A percentile compares a stretch with the other conserved stretches of the same genome.
phyloP scores from a whole-genome alignment of 2,329 filamentous ascomycete genomes.

The Volutella citrinella region DNA sequence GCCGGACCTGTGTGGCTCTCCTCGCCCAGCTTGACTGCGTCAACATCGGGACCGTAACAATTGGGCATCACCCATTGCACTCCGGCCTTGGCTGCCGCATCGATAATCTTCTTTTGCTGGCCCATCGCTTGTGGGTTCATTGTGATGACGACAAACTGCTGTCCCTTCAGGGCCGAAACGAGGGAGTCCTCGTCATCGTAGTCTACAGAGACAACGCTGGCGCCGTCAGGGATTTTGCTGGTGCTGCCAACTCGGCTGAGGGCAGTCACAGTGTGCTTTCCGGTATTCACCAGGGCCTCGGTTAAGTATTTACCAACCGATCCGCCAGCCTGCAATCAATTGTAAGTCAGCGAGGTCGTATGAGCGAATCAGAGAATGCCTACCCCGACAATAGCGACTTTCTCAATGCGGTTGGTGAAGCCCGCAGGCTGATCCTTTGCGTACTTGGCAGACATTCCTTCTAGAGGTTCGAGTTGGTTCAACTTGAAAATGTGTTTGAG shows the following conservation, averaged over 20 bases:
- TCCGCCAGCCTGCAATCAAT: conserved; percentile 39
- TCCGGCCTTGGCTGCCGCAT: conserved; percentile 52
- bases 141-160: conserved; percentile 58
- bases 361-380: too few species aligned
- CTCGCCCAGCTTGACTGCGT: conserved; percentile 34
- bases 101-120: conserved; percentile 47
- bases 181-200: conserved; percentile 43
- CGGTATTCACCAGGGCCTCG: conserved; percentile 40
- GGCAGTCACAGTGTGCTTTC: conserved; percentile 50
- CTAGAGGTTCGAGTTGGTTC: too few species aligned
- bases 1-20: conserved; percentile 28
- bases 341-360: too few species aligned
- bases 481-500: too few species aligned
- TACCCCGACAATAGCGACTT: conserved; percentile 47
- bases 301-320: conserved; percentile 37
- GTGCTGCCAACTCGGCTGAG: conserved; percentile 43
- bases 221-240: conserved; percentile 41
- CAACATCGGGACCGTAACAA: conserved; percentile 40
- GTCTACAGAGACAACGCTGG: conserved; percentile 40
- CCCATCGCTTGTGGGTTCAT: conserved; percentile 43
- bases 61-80: conserved; percentile 57
- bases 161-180: conserved; percentile 47
- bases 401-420: conserved; percentile 40
- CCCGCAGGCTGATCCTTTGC: conserved; percentile 34
- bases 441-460: conserved; percentile 27